Conservation (phyloP, 352 stramenopile genomes). For the Pythium sukuiense region DNA sequence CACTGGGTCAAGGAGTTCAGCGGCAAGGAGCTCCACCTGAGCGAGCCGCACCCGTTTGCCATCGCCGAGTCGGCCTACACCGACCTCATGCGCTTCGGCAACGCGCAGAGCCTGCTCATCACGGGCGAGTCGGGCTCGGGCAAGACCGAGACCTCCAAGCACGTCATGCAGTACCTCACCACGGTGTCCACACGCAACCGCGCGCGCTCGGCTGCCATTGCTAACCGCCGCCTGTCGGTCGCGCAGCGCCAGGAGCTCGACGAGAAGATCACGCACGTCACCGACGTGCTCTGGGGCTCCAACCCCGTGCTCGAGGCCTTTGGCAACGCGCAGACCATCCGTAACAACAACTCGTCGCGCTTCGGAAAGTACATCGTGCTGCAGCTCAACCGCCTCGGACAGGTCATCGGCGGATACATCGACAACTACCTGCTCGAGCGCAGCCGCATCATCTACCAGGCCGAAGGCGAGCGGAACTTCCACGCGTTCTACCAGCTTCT, state of each 20-base stretch:
- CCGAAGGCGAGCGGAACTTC: constrained; percentile 91
- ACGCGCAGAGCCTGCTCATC: constrained; percentile 86
- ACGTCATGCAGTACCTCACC: constrained; percentile 95
- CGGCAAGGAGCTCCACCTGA: constrained; percentile 80
- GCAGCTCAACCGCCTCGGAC: constrained; percentile 79
- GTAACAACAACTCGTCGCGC: constrained; percentile 86
- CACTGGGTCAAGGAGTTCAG: constrained; percentile 81
- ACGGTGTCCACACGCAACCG: constrained; percentile 73
- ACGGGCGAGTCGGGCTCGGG: constrained; percentile 86
- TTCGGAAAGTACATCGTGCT: constrained; percentile 90
- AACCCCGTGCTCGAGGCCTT: constrained; percentile 87
- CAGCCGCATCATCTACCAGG: constrained; percentile 85
- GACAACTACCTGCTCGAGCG: constrained; percentile 93
- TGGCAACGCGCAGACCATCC: constrained; percentile 85
- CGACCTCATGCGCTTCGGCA: constrained; percentile 86
- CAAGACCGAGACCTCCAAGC: constrained; percentile 97
- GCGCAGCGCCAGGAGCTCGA: constrained; percentile 73
- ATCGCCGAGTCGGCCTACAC: constrained; percentile 88
- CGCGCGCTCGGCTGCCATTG: constrained; percentile 68
- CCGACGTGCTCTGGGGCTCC: constrained; percentile 73
- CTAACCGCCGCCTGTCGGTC: constrained; percentile 77
- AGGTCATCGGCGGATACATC: constrained; percentile 82
- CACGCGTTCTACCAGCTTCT: constrained; percentile 94
- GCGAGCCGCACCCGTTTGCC: constrained; percentile 83
- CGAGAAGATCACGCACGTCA: constrained; percentile 69